phyloP scores from a whole-genome alignment of 208 protist species.

The Leishmania tarentolae region DNA sequence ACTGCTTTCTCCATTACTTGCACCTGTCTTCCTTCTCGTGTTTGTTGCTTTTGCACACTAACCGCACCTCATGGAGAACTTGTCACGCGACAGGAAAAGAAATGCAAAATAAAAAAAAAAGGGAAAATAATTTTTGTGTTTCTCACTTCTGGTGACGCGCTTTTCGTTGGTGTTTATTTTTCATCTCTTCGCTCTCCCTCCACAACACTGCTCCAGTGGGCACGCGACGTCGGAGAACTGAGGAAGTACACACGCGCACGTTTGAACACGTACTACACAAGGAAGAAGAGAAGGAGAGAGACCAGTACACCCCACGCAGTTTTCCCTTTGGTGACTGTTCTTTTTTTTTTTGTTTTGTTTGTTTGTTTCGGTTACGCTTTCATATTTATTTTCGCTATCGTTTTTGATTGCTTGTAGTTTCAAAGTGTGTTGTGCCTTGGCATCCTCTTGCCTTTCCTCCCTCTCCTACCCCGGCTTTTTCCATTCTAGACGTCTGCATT shows the following conservation, averaged over 20 bases:
- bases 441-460: constrained; percentile 1
- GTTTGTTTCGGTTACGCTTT: no score
- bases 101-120: no score
- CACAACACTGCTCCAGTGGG: no score
- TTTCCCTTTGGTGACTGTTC: neutral
- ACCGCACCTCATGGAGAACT: neutral
- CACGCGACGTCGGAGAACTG: neutral
- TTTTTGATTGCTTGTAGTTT: neutral
- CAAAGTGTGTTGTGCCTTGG: neutral
- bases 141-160: neutral
- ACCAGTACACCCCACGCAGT: neutral
- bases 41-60: neutral
- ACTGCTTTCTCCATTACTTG: neutral
- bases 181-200: neutral
- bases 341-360: neutral
- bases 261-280: neutral
- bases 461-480: neutral
- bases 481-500: neutral
- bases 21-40: neutral
- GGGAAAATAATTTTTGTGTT: neutral
- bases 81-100: neutral
- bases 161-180: neutral
- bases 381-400: no score
- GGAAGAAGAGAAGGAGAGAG: no score
- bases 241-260: neutral